A percentile compares a stretch with the other conserved stretches of the same genome.
These are phyloP conservation scores for Candida sanyiensis DNA, from an alignment of 805 yeast genomes.

Conservation along the genomic window DNA sequence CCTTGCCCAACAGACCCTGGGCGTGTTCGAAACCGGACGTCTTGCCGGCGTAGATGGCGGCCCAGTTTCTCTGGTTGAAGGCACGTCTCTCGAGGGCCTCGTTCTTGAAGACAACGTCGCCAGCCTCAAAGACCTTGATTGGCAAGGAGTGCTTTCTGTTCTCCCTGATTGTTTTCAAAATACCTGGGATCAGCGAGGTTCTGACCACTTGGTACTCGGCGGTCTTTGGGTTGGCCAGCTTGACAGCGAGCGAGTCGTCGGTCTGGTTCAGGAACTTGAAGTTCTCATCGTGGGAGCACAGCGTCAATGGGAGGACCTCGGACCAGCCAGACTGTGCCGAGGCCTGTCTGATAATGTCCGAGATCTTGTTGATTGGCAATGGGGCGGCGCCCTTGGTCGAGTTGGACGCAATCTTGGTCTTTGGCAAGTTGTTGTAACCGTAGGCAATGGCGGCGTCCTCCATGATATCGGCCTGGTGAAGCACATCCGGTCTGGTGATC, in stretches of 20 bases:
- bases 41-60: constrained; percentile 91
- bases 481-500: constrained; percentile 89
- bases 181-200: constrained; percentile 90
- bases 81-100: constrained; percentile 80
- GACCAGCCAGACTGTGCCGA: constrained; percentile 93
- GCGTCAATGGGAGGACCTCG: constrained; percentile 92
- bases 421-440: constrained; percentile 85
- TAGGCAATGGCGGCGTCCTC: constrained; percentile 97
- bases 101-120: constrained; percentile 89
- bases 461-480: constrained; percentile 97
- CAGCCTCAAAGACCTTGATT: constrained; percentile 89
- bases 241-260: constrained; percentile 81
- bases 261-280: constrained; percentile 71
- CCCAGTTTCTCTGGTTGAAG: constrained; percentile 88
- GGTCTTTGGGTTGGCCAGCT: constrained; percentile 94
- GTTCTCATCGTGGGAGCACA: constrained; percentile 96
- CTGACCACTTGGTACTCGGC: constrained; percentile 96
- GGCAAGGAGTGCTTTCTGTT: constrained; percentile 95
- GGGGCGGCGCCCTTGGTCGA: constrained; percentile 79
- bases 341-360: constrained; percentile 86
- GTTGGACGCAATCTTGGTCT: constrained; percentile 70
- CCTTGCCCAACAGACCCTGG: constrained; percentile 90
- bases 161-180: constrained; percentile 90
- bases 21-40: constrained; percentile 90
- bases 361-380: constrained; percentile 82